These are phyloP conservation scores for Umbellularia californica DNA, from an alignment of 164 flowering plant genomes.

Conservation along the genomic window DNA sequence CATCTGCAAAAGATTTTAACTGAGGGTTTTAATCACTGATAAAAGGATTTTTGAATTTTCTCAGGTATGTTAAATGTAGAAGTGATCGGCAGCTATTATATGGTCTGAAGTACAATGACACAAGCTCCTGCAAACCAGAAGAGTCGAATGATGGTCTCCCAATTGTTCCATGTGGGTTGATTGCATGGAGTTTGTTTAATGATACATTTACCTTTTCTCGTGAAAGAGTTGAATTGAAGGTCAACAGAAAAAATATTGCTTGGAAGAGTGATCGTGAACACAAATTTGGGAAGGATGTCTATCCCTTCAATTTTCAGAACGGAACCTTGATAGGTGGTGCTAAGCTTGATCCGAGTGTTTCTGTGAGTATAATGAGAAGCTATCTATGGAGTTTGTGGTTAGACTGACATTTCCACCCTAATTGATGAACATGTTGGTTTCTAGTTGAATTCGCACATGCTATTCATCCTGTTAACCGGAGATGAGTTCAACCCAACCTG, in stretches of 20 bases:
- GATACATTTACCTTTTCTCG: slow-evolving; percentile 57
- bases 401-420: too few relatives aligned
- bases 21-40: neutral
- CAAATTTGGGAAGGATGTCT: slow-evolving; percentile 79
- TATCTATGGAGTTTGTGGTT: slow-evolving; percentile 1
- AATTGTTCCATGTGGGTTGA: slow-evolving; percentile 81
- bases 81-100: slow-evolving; percentile 60
- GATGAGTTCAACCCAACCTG: too few relatives aligned
- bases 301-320: slow-evolving; percentile 83
- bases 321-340: slow-evolving; percentile 81
- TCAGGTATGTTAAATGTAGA: slow-evolving; percentile 46
- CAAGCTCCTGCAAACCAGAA: slow-evolving; percentile 67
- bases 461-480: too few relatives aligned
- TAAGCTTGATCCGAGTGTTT: slow-evolving; percentile 52
- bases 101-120: slow-evolving; percentile 50
- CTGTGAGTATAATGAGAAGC: slow-evolving; percentile 48
- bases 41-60: neutral
- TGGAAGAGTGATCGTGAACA: slow-evolving; percentile 84
- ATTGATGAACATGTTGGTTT: too few relatives aligned
- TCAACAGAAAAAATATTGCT: slow-evolving; percentile 69
- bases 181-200: slow-evolving; percentile 89
- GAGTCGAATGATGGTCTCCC: slow-evolving; percentile 57
- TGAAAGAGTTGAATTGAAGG: slow-evolving; percentile 33
- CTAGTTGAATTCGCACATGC: too few relatives aligned
- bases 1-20: neutral